Evolutionary conservation across 805 yeast species (phyloP).

Genomic region (Martiniozyma abietophila): DNA sequence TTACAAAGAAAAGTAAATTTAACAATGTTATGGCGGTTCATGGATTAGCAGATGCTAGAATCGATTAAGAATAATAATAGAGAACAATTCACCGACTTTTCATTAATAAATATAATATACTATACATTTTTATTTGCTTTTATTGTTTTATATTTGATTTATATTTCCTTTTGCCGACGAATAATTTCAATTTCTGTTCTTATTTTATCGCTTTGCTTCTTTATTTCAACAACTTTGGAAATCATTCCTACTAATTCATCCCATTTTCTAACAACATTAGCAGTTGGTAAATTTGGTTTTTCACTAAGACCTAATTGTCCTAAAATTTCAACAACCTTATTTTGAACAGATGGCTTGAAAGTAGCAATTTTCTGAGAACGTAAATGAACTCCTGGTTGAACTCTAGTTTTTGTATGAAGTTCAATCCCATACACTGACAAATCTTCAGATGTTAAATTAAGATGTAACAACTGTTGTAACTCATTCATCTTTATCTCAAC

Average conservation of each 20-base stretch:
- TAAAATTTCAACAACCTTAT: slow-evolving; percentile 48
- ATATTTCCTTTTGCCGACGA: slow-evolving; percentile 28
- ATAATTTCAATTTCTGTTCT: slow-evolving; percentile 63
- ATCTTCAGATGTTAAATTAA: slow-evolving; percentile 62
- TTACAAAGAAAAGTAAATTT: slow-evolving; percentile 46
- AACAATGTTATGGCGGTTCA: slow-evolving; percentile 44
- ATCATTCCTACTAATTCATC: slow-evolving; percentile 67
- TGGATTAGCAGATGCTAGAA: slow-evolving; percentile 32
- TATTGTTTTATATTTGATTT: not conserved
- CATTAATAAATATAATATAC: too few species aligned
- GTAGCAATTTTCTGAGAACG: slow-evolving; percentile 73
- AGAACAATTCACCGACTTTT: too few species aligned
- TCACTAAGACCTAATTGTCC: slow-evolving; percentile 74
- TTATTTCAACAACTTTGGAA: slow-evolving; percentile 67
- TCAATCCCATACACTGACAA: slow-evolving; percentile 78
- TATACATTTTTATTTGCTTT: too few species aligned
- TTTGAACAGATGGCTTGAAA: slow-evolving; percentile 67
- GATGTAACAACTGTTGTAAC: slow-evolving; percentile 32
- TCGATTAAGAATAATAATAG: too few species aligned
- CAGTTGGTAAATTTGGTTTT: slow-evolving; percentile 84
- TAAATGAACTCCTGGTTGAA: slow-evolving; percentile 72
- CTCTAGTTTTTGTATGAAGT: slow-evolving; percentile 57
- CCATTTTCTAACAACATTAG: slow-evolving; percentile 63
- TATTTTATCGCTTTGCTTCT: slow-evolving; percentile 78
- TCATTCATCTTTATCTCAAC: slow-evolving; percentile 15